Evolutionary conservation across 1,284 basidiomycete genomes (phyloP).

Genomic region (Moniliella sp.): DNA sequence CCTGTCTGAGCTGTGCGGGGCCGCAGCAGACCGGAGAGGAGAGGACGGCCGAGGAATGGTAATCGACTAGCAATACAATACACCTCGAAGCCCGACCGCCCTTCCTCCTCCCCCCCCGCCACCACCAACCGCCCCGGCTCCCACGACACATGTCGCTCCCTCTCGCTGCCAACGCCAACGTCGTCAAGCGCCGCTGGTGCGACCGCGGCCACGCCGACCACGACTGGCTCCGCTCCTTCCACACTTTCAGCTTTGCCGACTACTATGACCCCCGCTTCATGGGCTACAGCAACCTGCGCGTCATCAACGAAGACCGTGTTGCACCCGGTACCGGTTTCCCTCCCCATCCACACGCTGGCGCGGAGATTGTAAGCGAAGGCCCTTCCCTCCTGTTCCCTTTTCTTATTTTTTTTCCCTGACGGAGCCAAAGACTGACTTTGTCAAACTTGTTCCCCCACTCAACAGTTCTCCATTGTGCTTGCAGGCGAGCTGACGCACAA

Average conservation of each 20-base stretch:
- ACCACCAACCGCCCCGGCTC: too few species aligned
- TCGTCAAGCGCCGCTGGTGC: background rate
- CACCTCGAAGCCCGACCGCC: too few species aligned
- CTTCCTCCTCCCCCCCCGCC: too few species aligned
- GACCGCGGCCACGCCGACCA: constrained; percentile 40
- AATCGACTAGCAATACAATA: too few species aligned
- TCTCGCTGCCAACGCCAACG: background rate
- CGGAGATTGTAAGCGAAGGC: constrained; percentile 4
- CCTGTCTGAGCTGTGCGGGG: too few species aligned
- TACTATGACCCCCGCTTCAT: constrained; percentile 46
- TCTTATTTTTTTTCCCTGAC: background rate
- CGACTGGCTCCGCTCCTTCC: constrained; percentile 45
- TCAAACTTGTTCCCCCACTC: constrained; percentile 45
- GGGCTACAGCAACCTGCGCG: constrained; percentile 36
- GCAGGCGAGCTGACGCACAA: constrained; percentile 51
- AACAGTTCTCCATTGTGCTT: constrained; percentile 74
- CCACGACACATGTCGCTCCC: too few species aligned
- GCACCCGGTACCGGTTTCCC: constrained; percentile 61
- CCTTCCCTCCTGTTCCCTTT: background rate
- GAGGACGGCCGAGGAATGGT: too few species aligned
- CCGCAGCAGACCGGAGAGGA: too few species aligned
- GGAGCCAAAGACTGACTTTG: background rate
- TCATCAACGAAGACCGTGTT: constrained; percentile 75
- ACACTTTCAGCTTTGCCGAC: constrained; percentile 46
- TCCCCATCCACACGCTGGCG: constrained; percentile 57